Evolutionary conservation across 305 asterid species (phyloP).

Genomic region (Solanum hybrid): DNA sequence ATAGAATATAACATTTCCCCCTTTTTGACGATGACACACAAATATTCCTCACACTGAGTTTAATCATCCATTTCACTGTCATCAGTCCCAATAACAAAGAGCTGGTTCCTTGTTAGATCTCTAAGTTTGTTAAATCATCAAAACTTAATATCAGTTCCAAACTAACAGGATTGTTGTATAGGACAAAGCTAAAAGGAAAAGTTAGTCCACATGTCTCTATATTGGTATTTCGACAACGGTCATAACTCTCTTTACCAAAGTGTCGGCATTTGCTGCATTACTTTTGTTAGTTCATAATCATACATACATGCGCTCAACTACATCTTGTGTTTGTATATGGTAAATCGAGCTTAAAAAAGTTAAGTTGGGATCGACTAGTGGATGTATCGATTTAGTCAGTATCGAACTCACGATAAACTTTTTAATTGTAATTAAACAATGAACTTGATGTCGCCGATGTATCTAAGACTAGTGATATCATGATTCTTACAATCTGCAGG

Average conservation of each 20-base stretch:
- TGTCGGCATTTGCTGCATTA: background rate
- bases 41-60: too few relatives aligned
- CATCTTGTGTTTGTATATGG: background rate
- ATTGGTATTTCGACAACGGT: background rate
- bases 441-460: background rate
- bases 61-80: too few relatives aligned
- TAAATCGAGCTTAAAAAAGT: background rate
- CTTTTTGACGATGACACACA: too few relatives aligned
- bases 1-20: too few relatives aligned
- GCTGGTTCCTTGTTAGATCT: too few relatives aligned
- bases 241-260: background rate
- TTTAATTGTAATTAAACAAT: rapidly evolving
- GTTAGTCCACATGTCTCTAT: background rate
- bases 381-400: background rate
- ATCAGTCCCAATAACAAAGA: too few relatives aligned
- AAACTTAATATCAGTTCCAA: too few relatives aligned
- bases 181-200: background rate
- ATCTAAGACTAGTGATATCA: background rate
- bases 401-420: background rate
- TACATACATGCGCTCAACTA: background rate
- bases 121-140: too few relatives aligned
- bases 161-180: background rate
- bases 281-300: background rate
- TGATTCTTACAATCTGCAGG: background rate
- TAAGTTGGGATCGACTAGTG: background rate